Conservation (phyloP, 192 early-diverging fungal species). For the Obelidium mucronatum region DNA sequence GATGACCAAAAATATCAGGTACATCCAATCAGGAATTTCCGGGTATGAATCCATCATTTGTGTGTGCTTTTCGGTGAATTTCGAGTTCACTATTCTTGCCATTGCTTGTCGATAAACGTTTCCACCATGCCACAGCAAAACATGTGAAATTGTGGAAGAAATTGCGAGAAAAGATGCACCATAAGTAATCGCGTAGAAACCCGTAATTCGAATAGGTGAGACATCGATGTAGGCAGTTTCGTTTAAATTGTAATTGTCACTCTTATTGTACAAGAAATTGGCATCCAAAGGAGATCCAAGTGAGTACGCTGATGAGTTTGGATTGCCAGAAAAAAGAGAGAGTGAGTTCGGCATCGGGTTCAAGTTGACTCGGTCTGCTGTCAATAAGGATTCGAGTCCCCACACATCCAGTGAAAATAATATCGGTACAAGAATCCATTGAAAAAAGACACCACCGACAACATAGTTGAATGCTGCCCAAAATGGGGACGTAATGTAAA, state of each 20-base stretch:
- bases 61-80: conserved; percentile 14
- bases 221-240: conserved; percentile 37
- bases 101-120: conserved; percentile 3
- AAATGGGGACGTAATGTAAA: conserved; percentile 23
- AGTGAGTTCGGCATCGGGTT: conserved; percentile 12
- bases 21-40: conserved; percentile 36
- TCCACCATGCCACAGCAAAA: conserved; percentile 53
- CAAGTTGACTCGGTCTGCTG: background rate
- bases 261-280: conserved; percentile 19
- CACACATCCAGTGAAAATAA: background rate
- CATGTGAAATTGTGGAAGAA: conserved; percentile 63
- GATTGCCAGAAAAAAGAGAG: conserved; percentile 12
- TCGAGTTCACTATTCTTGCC: too few relatives aligned
- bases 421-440: background rate
- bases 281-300: conserved; percentile 7
- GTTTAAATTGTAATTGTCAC: conserved; percentile 34
- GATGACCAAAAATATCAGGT: conserved; percentile 19
- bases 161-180: conserved; percentile 55
- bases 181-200: conserved; percentile 38
- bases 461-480: conserved; percentile 12
- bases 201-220: conserved; percentile 23
- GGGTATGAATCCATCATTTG: conserved; percentile 36
- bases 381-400: background rate
- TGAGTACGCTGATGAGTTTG: background rate
- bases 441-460: background rate